Base-by-base conservation (phyloP, 2,329 filamentous ascomycete species). In the Fusarium sp. region DNA sequence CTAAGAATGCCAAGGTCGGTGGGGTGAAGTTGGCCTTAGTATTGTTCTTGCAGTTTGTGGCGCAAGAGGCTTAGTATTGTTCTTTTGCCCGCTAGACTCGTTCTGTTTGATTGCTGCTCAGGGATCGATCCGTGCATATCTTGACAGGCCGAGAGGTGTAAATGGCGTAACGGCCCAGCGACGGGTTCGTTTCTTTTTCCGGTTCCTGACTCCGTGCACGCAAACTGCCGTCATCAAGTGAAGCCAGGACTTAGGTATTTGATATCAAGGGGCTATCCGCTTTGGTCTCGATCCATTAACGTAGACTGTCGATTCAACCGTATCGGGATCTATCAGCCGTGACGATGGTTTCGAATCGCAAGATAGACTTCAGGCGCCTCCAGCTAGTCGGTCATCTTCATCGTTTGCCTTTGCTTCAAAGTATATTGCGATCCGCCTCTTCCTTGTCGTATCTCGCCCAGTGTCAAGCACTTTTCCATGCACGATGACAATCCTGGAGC, bases 21-120 rank as follows among this genome's bases (percentile, higher is more conserved):
- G 65, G 67, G 63, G 41, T 63, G 69, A 44, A 41, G 57, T 46
- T 72, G 70, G 59, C 54, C 54, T 73, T 78, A 69, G 68, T 74
- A 79, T 79, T 79, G 77, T 79, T 78, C 69, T 69, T 50, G 54
- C 61, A 59, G 67, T 73, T 68, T 64, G 74, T 75, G 76, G 75
- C 75, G 69, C 62, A 63, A 44, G 57, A 29, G 46, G 60, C 70
- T 78, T 78, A 70, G 70, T 77, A 79, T 79, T 79, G 77, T 79
- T 77, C 68, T 75, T 63, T 69, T 6, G 20, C 39, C 44, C 54
- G 42, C 61, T 60, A 47, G 29, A 44, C 57, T 59, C 29, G 28
- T 63, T 62, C 38, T 15, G 57, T 38, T 42, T 44, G 53, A 31
- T 56, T 50, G 55, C 21, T 41, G 55, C 18, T 38, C 41, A 57